Conservation (phyloP, 2,329 filamentous ascomycete genomes). For the Xylaria multiplex region DNA sequence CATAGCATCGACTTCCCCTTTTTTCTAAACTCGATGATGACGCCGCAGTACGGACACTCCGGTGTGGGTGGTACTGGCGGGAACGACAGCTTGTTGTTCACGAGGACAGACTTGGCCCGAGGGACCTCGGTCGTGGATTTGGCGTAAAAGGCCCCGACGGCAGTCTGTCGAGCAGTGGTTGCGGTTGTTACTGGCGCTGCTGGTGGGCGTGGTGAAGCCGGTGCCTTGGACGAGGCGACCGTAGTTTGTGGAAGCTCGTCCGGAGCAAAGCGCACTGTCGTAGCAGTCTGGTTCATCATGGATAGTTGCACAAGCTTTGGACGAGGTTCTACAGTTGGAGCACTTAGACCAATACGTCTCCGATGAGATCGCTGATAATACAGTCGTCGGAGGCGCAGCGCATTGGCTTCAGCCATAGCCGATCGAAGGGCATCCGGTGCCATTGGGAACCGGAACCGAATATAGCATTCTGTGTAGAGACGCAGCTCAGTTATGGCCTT, state of each 20-base stretch:
- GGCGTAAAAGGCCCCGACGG: constrained; percentile 13
- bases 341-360: constrained; percentile 13
- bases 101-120: constrained; percentile 14
- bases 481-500: constrained; percentile 23
- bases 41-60: constrained; percentile 27
- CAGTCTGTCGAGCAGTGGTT: constrained; percentile 25
- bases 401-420: constrained; percentile 27
- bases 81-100: constrained; percentile 27
- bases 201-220: not conserved
- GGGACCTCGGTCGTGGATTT: constrained; percentile 12
- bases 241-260: not conserved
- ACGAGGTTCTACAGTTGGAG: not conserved
- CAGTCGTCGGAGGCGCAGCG: constrained; percentile 30
- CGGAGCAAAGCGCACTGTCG: constrained; percentile 8
- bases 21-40: constrained; percentile 17
- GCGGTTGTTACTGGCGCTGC: constrained; percentile 9
- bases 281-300: not conserved
- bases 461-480: constrained; percentile 27
- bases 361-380: constrained; percentile 28
- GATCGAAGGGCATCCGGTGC: constrained; percentile 20
- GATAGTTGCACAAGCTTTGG: not conserved
- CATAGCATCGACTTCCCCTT: constrained; percentile 6
- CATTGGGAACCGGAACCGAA: constrained; percentile 17
- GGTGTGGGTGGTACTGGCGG: constrained; percentile 10
- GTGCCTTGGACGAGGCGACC: not conserved